Base-by-base conservation (phyloP, 2,329 filamentous ascomycete genomes). In the Trichoderma koningiopsis region DNA sequence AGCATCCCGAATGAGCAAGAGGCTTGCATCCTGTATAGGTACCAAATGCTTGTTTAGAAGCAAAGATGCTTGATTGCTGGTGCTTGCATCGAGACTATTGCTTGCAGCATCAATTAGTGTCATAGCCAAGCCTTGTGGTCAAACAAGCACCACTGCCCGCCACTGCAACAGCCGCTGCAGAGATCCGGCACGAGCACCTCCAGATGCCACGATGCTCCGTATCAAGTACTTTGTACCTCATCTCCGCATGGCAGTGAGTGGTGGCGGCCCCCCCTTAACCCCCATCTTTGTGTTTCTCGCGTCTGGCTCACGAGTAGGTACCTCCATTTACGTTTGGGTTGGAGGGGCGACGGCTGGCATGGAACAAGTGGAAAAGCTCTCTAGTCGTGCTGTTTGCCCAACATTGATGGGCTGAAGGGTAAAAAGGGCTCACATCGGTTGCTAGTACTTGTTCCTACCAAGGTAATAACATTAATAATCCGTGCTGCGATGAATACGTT, bases 281-380 rank as follows among this genome's bases (percentile, higher is more conserved):
- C 40, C 52, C 64, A 31, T 59, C 49, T 16, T 43, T 53, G 16
- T 3, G 49, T 64, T 56, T 56, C 61, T 56, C 53, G 53, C 33
- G 53, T 56, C 29, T 56, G 53, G 47, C 27, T 19, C 29, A 49
- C 47, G 47, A 49, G 47, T 24, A 49, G 24, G 47, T 24, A 49
- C n/a, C 11, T 35, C 10, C 33, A 35, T 35, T 35, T 13, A 35
- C 33, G 31, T 33, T 47, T 22, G 22, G 43, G 55, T 67, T 52
- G 64, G 64, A 59, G 55, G 64, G 64, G 64, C 14, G 58, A 67
- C 40, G 33, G 40, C 55, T 66, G 64, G 63, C 29, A 58, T 58
- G 64, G 22, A 52, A 29, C 4, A 43, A n/a, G 29, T 5, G 27
- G 5, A 37, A 24, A 29, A 7, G 56, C 33, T n/a, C 27, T 4